A percentile compares a stretch with the other conserved stretches of the same genome.
Evolutionary conservation across 2,329 filamentous ascomycete species (phyloP).

Genomic region (Lachnellula hyalina): DNA sequence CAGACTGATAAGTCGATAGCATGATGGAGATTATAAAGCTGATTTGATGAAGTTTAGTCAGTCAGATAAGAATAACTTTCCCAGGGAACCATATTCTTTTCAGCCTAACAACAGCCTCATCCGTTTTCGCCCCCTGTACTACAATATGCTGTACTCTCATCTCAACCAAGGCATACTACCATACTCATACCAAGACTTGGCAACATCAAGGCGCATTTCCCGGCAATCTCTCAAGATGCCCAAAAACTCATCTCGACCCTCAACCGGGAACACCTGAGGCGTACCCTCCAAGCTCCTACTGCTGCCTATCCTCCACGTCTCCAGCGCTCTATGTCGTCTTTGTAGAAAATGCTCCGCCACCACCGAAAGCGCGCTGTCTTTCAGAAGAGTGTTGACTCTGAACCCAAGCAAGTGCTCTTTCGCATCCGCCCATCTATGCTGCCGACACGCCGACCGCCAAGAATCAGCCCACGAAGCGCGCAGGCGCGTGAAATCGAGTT

Average conservation of each 20-base stretch:
- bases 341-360: constrained; percentile 1
- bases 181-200: neutral
- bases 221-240: neutral
- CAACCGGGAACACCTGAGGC: neutral
- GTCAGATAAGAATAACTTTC: too few species aligned
- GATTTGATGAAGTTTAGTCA: too few species aligned
- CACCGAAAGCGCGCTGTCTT: constrained; percentile 3
- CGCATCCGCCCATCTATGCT: constrained; percentile 5
- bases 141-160: neutral
- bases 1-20: too few species aligned
- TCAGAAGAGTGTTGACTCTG: neutral
- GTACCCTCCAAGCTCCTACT: neutral
- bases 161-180: neutral
- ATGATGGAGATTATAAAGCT: too few species aligned
- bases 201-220: neutral
- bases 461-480: constrained; percentile 3
- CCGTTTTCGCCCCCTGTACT: neutral
- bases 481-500: neutral
- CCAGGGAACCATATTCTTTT: too few species aligned
- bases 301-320: neutral
- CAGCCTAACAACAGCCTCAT: too few species aligned
- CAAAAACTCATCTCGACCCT: neutral
- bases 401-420: constrained; percentile 1
- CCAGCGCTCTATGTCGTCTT: neutral
- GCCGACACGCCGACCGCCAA: constrained; percentile 3